Evolutionary conservation across 2,329 filamentous ascomycete species (phyloP), one percentile per base, ranked within the genome.

Genomic region (Aspergillus versicolor): DNA sequence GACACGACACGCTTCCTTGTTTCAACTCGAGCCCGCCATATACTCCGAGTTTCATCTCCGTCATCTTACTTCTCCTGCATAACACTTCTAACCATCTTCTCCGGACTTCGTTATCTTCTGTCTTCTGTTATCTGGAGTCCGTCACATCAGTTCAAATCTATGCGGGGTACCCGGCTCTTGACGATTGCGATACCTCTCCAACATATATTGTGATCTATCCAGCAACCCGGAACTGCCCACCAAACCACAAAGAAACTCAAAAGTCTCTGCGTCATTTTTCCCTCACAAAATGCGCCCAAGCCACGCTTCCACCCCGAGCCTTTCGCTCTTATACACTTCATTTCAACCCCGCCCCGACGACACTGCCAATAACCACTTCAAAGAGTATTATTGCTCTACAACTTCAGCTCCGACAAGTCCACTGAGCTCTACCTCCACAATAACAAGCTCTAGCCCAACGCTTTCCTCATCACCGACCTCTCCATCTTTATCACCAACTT

Each of bases 311-410:
- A 56, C 62, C 4, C 67, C 69, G 48, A 65, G 65, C 51, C 67
- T 71, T 47, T 66, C 68, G 38, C 63, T 74, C 37, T 62, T 74
- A 27, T 66, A 65, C 58, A 71, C 71, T 41, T 65, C 70, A 8
- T 71, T 73, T 61, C 61, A 58, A 54, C 58, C 62, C 52, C 61
- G 43, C 37, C 51, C 22, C 32, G 63, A 17, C 5, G 56, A 48
- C 37, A 62, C 60, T 30, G 67, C 43, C 61, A 32, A 37, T 13
- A 37, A 37, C 54, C 54, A 64, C 65, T 34, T 51, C 67, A 51
- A 59, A 61, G 34, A 57, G 48, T 24, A 66, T 52, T 52, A 64
- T 59, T 15, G 12, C 22, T 57, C 62, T 45, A 63, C 51, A 21
- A 41, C 8, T n/a, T 47, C 51, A 34, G 42, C 62, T 40, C 70